Evolutionary conservation across 495 filamentous ascomycete genomes (phyloP).

Genomic region (Pseudevernia furfuracea): DNA sequence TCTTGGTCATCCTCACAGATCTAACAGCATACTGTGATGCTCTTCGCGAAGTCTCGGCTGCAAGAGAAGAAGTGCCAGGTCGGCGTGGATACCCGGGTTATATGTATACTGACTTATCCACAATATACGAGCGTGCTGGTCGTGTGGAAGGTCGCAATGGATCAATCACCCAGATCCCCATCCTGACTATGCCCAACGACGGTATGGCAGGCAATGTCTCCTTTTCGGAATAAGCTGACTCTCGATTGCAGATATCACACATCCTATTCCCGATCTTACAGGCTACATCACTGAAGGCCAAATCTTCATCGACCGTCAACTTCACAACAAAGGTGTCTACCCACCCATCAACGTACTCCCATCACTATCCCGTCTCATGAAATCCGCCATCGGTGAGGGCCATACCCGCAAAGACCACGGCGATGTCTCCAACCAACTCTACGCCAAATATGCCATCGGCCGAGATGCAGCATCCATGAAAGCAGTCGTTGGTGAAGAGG

Average conservation of each 20-base stretch:
- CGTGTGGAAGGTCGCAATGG: constrained; percentile 96
- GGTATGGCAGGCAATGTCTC: constrained; percentile 38
- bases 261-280: constrained; percentile 97
- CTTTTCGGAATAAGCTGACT: constrained; percentile 17
- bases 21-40: constrained; percentile 97
- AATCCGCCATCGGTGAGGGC: constrained; percentile 95
- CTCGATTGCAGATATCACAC: constrained; percentile 72
- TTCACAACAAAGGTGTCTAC: constrained; percentile 94
- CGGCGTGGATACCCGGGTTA: constrained; percentile 99
- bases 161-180: constrained; percentile 98
- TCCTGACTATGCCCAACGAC: constrained; percentile 99
- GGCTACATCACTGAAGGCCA: constrained; percentile 99
- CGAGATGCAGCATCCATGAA: constrained; percentile 98
- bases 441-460: constrained; percentile 99
- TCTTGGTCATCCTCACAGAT: constrained; percentile 96
- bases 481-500: constrained; percentile 97
- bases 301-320: constrained; percentile 92
- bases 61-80: constrained; percentile 98
- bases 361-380: constrained; percentile 98
- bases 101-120: constrained; percentile 99
- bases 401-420: constrained; percentile 93
- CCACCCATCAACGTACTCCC: constrained; percentile 99
- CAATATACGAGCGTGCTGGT: constrained; percentile 98
- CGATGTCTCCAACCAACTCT: constrained; percentile 98
- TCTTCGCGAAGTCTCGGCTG: constrained; percentile 94